Conservation (phyloP, 2,329 filamentous ascomycete species). For the Epichloe brachyelytri region DNA sequence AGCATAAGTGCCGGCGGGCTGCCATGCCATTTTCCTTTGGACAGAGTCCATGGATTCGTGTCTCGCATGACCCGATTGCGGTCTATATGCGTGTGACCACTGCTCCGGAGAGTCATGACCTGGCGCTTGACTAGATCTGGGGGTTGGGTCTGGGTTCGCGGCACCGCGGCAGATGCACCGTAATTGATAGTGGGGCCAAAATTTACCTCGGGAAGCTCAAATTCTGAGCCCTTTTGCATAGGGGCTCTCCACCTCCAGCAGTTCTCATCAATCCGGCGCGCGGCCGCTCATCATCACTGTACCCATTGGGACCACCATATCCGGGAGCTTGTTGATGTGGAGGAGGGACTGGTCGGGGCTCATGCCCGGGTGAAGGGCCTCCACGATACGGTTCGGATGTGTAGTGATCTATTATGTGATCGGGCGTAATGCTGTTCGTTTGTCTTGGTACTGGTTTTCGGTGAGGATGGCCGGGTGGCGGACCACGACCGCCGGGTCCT, state of each 20-base stretch:
- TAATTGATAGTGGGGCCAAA: constrained; percentile 78
- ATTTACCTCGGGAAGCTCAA: constrained; percentile 61
- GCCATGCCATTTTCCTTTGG: constrained; percentile 63
- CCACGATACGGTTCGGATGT: constrained; percentile 15
- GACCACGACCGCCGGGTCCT: constrained; percentile 11
- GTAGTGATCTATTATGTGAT: constrained; percentile 28
- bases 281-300: constrained; percentile 45
- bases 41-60: constrained; percentile 39
- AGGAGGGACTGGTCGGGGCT: constrained; percentile 7
- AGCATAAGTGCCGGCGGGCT: constrained; percentile 49
- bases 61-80: constrained; percentile 24
- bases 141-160: constrained; percentile 20
- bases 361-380: constrained; percentile 7
- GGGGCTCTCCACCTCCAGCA: constrained; percentile 43
- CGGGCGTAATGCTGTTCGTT: constrained; percentile 19
- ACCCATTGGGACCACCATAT: constrained; percentile 41
- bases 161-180: constrained; percentile 19
- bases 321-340: constrained; percentile 13
- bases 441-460: constrained; percentile 18
- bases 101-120: constrained; percentile 20
- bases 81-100: constrained; percentile 12
- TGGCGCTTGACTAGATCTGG: constrained; percentile 8
- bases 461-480: constrained; percentile 12
- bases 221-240: constrained; percentile 16
- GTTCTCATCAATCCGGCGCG: constrained; percentile 72